Base-by-base conservation (phyloP, 805 yeast genomes). In the Lachancea mirantina region DNA sequence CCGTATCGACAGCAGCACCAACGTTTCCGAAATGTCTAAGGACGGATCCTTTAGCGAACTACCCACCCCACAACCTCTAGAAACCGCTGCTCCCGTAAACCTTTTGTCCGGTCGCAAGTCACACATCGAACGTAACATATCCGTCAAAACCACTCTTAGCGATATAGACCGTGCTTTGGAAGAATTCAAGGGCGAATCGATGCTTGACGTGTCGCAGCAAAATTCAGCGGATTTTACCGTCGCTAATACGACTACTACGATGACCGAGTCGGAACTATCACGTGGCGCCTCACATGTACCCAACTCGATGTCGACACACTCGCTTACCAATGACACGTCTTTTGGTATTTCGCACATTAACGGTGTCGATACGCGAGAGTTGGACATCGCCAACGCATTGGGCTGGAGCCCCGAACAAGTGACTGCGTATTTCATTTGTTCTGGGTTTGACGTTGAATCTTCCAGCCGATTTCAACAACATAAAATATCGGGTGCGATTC, bases 341-440 rank as follows among this genome's bases (percentile, higher is more conserved):
- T 41, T 32, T 8, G 45, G 36, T 3, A 26, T 31, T 4, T 32
- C 30, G 21, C 28, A 38, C 4, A 41, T 34, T 2, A 42, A 42
- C 32, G 49, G 43, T 20, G 39, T 40, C 23, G 55, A 55, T 13
- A 39, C 45, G 5, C 53, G 46, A n/a, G 52, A 56, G 20, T 51
- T 76, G 27, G 62, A 71, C 36, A 76, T 78, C 1, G 49, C 58
- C 17, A 62, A 66, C 23, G 83, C 74, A 4, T 56, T 56, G 23
- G 50, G 61, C 7, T 92, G 99, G 99, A 64, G 84, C 0, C 92
- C 97, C 0, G 74, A 75, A 33, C 88, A 92, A 47, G 97, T 92
- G 1, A 71, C 82, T 1, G 70, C 78, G 5, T 84, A 84, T 56
- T 84, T 92, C 49, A 69, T 76, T 2, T 66, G 66, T 17, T 59